These are phyloP conservation scores for Camellia sinensis DNA, from an alignment of 148 eudicot genomes.

Conservation along the genomic window DNA sequence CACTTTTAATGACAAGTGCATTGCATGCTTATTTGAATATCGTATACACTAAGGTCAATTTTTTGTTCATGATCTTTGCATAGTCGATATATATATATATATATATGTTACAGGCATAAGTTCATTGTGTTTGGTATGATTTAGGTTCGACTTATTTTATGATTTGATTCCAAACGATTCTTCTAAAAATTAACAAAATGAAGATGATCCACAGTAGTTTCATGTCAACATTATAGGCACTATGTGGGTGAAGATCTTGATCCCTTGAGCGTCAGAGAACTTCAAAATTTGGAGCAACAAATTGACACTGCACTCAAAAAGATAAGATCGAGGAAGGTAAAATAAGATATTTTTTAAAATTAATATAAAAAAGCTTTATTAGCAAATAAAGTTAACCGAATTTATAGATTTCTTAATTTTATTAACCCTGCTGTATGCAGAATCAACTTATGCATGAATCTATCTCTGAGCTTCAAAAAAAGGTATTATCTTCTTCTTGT, in stretches of 20 bases:
- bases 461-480: conserved; percentile 47
- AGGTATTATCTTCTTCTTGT: conserved; percentile 21
- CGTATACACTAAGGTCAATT: too few relatives aligned
- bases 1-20: too few relatives aligned
- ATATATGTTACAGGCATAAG: too few relatives aligned
- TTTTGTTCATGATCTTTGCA: too few relatives aligned
- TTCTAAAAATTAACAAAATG: too few relatives aligned
- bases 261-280: conserved; percentile 56
- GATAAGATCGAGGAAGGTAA: conserved; percentile 53
- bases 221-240: conserved; percentile 38
- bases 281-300: conserved; percentile 69
- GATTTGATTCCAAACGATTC: not conserved
- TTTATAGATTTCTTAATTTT: not conserved
- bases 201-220: not conserved
- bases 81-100: too few relatives aligned
- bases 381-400: too few relatives aligned
- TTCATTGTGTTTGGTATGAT: not conserved
- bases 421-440: conserved; percentile 20
- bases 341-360: not conserved
- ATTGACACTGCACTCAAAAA: conserved; percentile 62
- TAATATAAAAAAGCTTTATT: too few relatives aligned
- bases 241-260: conserved; percentile 70
- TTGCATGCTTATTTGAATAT: too few relatives aligned
- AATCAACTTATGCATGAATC: conserved; percentile 48
- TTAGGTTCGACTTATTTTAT: not conserved